Evolutionary conservation across 257 asterid genomes (phyloP).

Genomic region (Nicotiana tomentosiformis): DNA sequence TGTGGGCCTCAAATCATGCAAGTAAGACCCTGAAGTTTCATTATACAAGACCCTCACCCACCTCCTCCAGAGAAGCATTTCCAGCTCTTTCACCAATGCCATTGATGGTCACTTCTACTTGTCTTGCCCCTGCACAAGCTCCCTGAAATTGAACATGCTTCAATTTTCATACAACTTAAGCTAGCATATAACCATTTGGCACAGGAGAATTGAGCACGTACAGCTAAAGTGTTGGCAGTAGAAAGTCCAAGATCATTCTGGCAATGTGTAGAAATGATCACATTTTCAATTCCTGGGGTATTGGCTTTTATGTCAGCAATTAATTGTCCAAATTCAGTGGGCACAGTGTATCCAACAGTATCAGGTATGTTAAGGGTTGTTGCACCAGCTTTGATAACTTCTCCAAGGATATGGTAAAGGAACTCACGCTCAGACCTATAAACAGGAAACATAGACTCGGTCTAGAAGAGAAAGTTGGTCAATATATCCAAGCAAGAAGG

Average conservation of each 20-base stretch:
- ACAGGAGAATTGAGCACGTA: conserved; percentile 21
- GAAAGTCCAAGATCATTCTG: conserved; percentile 97
- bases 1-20: neutral
- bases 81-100: conserved; percentile 99
- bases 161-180: conserved; percentile 7
- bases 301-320: conserved; percentile 83
- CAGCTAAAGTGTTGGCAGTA: conserved; percentile 82
- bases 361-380: conserved; percentile 96
- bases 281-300: conserved; percentile 83
- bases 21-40: neutral
- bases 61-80: conserved; percentile 97
- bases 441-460: neutral
- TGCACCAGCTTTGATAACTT: conserved; percentile 91
- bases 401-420: conserved; percentile 82
- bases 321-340: conserved; percentile 68
- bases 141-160: conserved; percentile 47
- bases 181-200: neutral
- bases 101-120: conserved; percentile 88
- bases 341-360: conserved; percentile 81
- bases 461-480: neutral
- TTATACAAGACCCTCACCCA: conserved; percentile 13
- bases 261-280: conserved; percentile 86
- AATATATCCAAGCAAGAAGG: neutral
- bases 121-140: conserved; percentile 94
- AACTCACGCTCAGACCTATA: conserved; percentile 71